Base-by-base conservation (phyloP, 139 green algal species). In the Astrephomene gubernaculifera region DNA sequence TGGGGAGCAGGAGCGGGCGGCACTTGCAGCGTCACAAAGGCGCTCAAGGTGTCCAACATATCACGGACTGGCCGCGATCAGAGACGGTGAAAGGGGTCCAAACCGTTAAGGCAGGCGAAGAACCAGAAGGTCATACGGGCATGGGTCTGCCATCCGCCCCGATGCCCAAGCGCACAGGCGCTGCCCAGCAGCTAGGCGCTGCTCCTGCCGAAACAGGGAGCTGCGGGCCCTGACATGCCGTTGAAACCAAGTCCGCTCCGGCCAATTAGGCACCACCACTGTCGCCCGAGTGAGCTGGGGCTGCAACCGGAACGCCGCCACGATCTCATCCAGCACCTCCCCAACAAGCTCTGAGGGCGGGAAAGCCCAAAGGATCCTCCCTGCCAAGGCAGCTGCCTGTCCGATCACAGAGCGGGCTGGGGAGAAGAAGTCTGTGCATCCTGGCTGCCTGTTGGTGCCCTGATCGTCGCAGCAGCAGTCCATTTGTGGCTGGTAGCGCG, bases 291-390 rank as follows among this genome's bases (percentile, higher is more conserved):
- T 57, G n/a, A n/a, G n/a, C n/a, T n/a, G n/a, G n/a, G n/a, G n/a
- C n/a, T 71, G 27, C 0, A 5, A 7, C 21, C 8, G 8, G 31
- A 12, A n/a, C 2, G 80, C 80, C 12, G 80, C 35, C n/a, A 43
- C 68, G 5, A 80, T 71, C 2, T 22, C 38, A 7, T 57, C 49
- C 0, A 80, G n/a, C 29, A 61, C 70, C 29, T 29, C 70, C 17
- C 43, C 43, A 27, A 43, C 70, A 29, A 61, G 43, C 0, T 1
- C 43, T 31, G 9, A 1, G 1, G 67, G 80, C 22, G 80, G 44
- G n/a, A 67, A 67, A 27, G 80, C 80, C 80, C 80, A 86, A 33
- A 86, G 80, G 25, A 79, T 44, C 33, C 52, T 79, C 17, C 73
- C 73, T 31, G 54, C 52, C 52, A 70, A 49, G 24, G 7, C 8